A percentile compares a stretch with the other conserved stretches of the same genome.
Evolutionary conservation across 345 rosid genomes (phyloP).

Genomic region (Gossypium longicalyx): DNA sequence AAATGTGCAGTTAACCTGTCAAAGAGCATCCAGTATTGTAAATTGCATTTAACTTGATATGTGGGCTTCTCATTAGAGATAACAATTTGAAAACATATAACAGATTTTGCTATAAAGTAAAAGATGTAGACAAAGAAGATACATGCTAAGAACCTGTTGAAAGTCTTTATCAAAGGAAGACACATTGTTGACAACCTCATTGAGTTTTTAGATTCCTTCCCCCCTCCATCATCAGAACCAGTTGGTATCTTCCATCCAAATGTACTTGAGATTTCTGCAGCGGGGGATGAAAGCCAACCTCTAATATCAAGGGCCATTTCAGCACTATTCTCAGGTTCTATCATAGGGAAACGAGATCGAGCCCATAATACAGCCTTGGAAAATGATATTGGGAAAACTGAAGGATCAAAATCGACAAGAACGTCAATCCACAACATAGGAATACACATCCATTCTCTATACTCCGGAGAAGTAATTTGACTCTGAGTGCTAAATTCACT

Average conservation of each 20-base stretch:
- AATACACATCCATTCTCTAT: slow-evolving; percentile 78
- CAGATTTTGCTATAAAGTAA: slow-evolving; percentile 17
- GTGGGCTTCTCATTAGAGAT: background rate
- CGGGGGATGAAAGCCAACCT: slow-evolving; percentile 68
- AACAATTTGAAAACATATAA: slow-evolving; percentile 6
- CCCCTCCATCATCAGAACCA: slow-evolving; percentile 91
- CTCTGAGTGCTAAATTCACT: slow-evolving; percentile 59
- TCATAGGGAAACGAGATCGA: slow-evolving; percentile 69
- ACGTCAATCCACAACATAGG: slow-evolving; percentile 93
- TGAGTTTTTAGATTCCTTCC: slow-evolving; percentile 75
- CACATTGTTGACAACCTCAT: slow-evolving; percentile 65
- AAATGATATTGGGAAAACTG: slow-evolving; percentile 64
- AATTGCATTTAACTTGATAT: background rate
- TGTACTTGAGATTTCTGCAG: slow-evolving; percentile 60
- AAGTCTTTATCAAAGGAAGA: slow-evolving; percentile 59
- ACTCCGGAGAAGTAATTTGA: slow-evolving; percentile 52
- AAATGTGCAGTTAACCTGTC: slow-evolving; percentile 75
- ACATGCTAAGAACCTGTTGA: slow-evolving; percentile 57
- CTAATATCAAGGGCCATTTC: slow-evolving; percentile 56
- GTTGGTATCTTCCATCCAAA: slow-evolving; percentile 93
- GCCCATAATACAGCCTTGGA: slow-evolving; percentile 93
- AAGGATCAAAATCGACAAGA: slow-evolving; percentile 58
- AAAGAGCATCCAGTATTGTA: slow-evolving; percentile 18
- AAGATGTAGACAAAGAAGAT: slow-evolving; percentile 8
- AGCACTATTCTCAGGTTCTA: slow-evolving; percentile 69